Evolutionary conservation across 1,139 yeast species (phyloP).

Genomic region (Yamadazyma atmosphaerica): DNA sequence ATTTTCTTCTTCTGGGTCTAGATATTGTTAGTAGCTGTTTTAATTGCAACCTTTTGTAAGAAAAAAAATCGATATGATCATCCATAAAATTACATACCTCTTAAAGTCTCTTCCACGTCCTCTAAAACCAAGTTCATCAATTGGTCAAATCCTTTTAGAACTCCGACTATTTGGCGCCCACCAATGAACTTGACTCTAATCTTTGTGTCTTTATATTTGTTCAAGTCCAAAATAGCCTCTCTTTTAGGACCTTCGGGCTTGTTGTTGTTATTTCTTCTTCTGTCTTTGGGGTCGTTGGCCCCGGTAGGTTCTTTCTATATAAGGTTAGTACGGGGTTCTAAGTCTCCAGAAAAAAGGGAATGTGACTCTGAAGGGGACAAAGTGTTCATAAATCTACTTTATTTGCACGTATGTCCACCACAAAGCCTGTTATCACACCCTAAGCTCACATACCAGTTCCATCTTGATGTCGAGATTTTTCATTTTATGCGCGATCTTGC

Average conservation of each 20-base stretch:
- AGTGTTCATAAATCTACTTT: too few relatives aligned
- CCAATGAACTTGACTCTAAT: slow-evolving; percentile 83
- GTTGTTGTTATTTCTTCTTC: slow-evolving; percentile 31
- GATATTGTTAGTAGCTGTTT: slow-evolving; percentile 23
- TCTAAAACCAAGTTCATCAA: slow-evolving; percentile 91
- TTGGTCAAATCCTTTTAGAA: slow-evolving; percentile 86
- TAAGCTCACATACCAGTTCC: slow-evolving; percentile 2
- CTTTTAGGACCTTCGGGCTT: slow-evolving; percentile 77
- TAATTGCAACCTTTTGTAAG: neutral
- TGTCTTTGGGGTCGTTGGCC: slow-evolving; percentile 3
- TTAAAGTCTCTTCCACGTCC: slow-evolving; percentile 68
- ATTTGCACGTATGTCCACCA: too few relatives aligned
- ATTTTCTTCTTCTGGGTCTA: slow-evolving; percentile 62
- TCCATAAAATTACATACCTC: slow-evolving; percentile 39
- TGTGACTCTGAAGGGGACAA: too few relatives aligned
- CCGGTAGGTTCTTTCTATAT: neutral
- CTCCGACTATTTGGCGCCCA: slow-evolving; percentile 80
- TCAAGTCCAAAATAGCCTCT: slow-evolving; percentile 85
- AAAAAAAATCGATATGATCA: neutral
- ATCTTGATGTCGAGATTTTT: slow-evolving; percentile 1
- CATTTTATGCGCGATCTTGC: neutral
- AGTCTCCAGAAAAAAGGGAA: neutral
- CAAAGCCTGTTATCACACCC: too few relatives aligned
- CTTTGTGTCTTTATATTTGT: slow-evolving; percentile 70
- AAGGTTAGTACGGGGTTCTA: neutral